Evolutionary conservation across 176 grass and related monocot species (phyloP).

Genomic region (Aegilops longissima): DNA sequence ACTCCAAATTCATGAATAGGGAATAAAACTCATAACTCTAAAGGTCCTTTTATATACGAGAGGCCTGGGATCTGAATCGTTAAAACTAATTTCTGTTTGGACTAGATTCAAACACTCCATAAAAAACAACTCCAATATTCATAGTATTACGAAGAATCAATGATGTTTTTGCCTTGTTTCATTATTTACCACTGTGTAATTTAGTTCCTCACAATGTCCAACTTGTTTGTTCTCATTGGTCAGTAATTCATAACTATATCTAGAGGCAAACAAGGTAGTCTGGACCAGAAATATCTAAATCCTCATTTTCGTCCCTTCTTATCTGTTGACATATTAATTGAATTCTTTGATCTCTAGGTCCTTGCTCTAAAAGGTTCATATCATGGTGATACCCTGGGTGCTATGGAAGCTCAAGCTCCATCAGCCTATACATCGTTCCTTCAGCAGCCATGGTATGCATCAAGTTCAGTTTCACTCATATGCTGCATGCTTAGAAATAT

Average conservation of each 20-base stretch:
- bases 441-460: slow-evolving; percentile 89
- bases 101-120: not conserved
- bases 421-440: slow-evolving; percentile 86
- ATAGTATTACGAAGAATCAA: not conserved
- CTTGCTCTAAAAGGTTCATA: slow-evolving; percentile 89
- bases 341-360: slow-evolving; percentile 46
- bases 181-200: not conserved
- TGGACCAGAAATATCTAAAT: not conserved
- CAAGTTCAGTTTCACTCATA: slow-evolving; percentile 10
- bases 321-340: not conserved
- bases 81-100: not conserved
- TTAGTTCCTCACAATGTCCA: not conserved
- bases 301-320: not conserved
- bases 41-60: not conserved
- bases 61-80: not conserved
- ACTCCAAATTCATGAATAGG: not conserved
- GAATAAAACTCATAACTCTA: not conserved
- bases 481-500: slow-evolving; percentile 2
- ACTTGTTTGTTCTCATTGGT: not conserved
- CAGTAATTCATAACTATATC: not conserved
- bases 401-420: slow-evolving; percentile 98
- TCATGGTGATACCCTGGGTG: slow-evolving; percentile 93
- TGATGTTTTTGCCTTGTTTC: not conserved
- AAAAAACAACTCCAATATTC: not conserved
- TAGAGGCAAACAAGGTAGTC: not conserved